Evolutionary conservation across 352 stramenopile genomes (phyloP).

Genomic region (Globisporangium canariense): DNA sequence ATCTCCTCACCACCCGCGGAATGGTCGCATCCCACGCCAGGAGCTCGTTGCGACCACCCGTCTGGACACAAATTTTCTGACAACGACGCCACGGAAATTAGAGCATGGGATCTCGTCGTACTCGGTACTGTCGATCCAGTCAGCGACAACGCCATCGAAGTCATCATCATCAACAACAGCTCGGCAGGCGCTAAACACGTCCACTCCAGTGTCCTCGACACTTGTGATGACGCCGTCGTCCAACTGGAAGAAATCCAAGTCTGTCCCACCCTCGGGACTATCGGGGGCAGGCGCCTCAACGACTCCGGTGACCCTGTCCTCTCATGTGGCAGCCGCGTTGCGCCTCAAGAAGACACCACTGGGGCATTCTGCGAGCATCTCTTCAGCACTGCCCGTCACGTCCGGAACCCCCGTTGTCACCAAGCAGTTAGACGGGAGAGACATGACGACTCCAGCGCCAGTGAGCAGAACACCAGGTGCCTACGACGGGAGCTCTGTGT

Average conservation of each 20-base stretch:
- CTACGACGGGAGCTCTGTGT: slow-evolving; percentile 5
- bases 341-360: background rate
- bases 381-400: background rate
- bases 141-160: background rate
- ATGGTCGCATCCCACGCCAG: slow-evolving; percentile 28
- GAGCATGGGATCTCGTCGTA: slow-evolving; percentile 10
- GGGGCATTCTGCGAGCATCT: slow-evolving; percentile 6
- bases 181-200: slow-evolving; percentile 5
- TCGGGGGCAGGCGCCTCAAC: background rate
- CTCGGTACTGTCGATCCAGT: slow-evolving; percentile 8
- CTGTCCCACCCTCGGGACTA: slow-evolving; percentile 15
- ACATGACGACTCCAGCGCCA: slow-evolving; percentile 20
- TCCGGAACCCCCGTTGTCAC: background rate
- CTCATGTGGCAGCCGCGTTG: background rate
- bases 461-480: slow-evolving; percentile 17
- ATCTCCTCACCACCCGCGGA: slow-evolving; percentile 42
- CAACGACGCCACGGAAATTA: slow-evolving; percentile 17
- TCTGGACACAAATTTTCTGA: background rate
- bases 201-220: slow-evolving; percentile 23
- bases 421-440: slow-evolving; percentile 5
- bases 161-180: slow-evolving; percentile 1
- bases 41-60: background rate
- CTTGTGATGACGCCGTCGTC: slow-evolving; percentile 17
- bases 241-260: slow-evolving; percentile 19
- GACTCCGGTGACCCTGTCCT: background rate